Evolutionary conservation across 169 alveolate species (phyloP), one percentile per base, ranked within the genome.

Genomic region (Plasmodium gallinaceum): DNA sequence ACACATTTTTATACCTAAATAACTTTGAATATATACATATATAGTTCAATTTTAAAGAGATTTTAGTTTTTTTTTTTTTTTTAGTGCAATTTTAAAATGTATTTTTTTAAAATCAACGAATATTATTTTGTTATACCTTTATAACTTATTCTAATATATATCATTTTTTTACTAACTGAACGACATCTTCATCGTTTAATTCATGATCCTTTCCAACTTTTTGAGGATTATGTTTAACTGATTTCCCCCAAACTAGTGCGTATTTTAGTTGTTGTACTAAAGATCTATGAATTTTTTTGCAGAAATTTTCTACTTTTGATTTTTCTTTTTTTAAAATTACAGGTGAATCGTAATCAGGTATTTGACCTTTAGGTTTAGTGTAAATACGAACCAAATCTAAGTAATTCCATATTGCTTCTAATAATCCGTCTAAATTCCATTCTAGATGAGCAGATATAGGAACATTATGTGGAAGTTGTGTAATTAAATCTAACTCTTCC

Each of bases 231-330:
- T 98, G 99, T 92, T 98, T 98, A 10, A 97, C 99, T 42, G 99
- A 96, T 62, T 94, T 95, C 4, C 99, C 99, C 99, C 99, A 99
- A 24, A 99, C 99, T 73, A 98, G 88, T n/a, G 99, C 99, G 62
- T 96, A 97, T 93, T 97, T 98, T 93, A 96, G 92, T 75, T 96
- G 98, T 22, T 93, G 87, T 24, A 95, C 95, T 70, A 96, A 92
- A 22, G 95, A 95, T 65, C 91, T 95, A 88, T 96, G 97, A 46
- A 97, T 91, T 68, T 96, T 92, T 54, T 80, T 76, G 74, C 98
- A 95, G 58, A 96, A 95, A 88, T 95, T 94, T 76, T 95, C 96
- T 62, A 94, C 93, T 91, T 93, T 92, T 71, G 94, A 88, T 75
- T 80, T 78, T 97, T 95, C 69, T 91, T 95, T 74, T 95, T 95